Evolutionary conservation across 768 basidiomycete species (phyloP).

Genomic region (Candolleomyces aberdarensis): DNA sequence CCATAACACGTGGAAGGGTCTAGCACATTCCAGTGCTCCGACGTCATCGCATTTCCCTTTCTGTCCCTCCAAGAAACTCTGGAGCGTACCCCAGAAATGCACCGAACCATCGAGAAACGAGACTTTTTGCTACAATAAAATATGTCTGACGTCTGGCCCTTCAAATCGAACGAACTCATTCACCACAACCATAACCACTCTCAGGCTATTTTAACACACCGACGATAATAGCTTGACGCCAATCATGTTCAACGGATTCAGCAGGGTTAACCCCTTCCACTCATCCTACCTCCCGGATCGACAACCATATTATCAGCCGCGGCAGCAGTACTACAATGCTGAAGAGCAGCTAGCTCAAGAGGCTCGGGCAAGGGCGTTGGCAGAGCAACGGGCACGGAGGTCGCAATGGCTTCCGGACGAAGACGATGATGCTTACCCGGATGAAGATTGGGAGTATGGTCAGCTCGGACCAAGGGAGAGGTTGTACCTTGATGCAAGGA

Average conservation of each 20-base stretch:
- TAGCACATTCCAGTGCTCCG: neutral
- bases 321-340: neutral
- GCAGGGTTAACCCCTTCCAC: conserved; percentile 22
- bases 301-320: conserved; percentile 12
- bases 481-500: conserved; percentile 29
- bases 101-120: conserved; percentile 2
- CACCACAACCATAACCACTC: neutral
- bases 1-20: neutral
- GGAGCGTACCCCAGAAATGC: neutral
- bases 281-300: conserved; percentile 21
- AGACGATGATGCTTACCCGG: conserved; percentile 23
- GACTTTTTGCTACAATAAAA: neutral
- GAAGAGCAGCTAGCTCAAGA: conserved; percentile 15
- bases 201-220: too few relatives aligned
- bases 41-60: neutral
- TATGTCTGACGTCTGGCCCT: neutral
- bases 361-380: conserved; percentile 25
- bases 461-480: conserved; percentile 28
- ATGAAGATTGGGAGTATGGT: conserved; percentile 26
- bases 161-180: neutral
- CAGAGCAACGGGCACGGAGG: conserved; percentile 32
- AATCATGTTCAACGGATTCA: conserved; percentile 6
- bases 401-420: conserved; percentile 42
- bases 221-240: neutral
- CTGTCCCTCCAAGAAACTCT: too few relatives aligned